Evolutionary conservation across 179 eudicot genomes (phyloP).

Genomic region (Pouteria campechiana): DNA sequence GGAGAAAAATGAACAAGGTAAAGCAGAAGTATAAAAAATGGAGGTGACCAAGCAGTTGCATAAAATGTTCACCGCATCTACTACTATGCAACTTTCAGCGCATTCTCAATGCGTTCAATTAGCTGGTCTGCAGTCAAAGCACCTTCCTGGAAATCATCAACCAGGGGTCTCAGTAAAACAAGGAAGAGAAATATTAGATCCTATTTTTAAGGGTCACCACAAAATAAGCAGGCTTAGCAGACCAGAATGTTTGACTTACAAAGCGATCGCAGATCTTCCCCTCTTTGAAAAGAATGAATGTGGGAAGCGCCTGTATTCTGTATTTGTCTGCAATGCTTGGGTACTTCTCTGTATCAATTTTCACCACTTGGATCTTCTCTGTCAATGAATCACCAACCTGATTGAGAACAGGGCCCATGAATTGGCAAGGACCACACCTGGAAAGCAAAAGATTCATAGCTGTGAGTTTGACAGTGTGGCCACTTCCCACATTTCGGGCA

Average conservation of each 20-base stretch:
- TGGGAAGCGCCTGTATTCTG: slow-evolving; percentile 80
- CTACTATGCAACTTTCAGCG: slow-evolving; percentile 49
- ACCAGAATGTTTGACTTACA: slow-evolving; percentile 57
- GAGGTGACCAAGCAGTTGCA: no score
- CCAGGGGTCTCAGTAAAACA: no score
- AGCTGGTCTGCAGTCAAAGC: slow-evolving; percentile 65
- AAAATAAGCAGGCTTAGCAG: no score
- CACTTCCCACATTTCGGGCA: no score
- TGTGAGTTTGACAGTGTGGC: no score
- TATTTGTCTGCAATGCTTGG: slow-evolving; percentile 66
- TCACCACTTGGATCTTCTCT: slow-evolving; percentile 70
- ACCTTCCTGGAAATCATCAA: slow-evolving; percentile 55
- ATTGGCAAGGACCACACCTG: slow-evolving; percentile 99
- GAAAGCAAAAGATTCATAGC: no score
- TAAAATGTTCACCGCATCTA: no score
- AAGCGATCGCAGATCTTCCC: slow-evolving; percentile 80
- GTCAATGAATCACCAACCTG: slow-evolving; percentile 50
- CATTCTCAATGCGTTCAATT: slow-evolving; percentile 53
- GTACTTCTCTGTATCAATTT: slow-evolving; percentile 94
- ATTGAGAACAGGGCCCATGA: slow-evolving; percentile 82
- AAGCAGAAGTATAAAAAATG: no score
- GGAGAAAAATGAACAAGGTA: no score
- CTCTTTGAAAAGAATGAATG: slow-evolving; percentile 82
- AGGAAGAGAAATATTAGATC: no score
- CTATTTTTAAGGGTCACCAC: no score